These are phyloP conservation scores for Aspergillus vadensis DNA, from an alignment of 2,329 filamentous ascomycete genomes.

Conservation along the genomic window DNA sequence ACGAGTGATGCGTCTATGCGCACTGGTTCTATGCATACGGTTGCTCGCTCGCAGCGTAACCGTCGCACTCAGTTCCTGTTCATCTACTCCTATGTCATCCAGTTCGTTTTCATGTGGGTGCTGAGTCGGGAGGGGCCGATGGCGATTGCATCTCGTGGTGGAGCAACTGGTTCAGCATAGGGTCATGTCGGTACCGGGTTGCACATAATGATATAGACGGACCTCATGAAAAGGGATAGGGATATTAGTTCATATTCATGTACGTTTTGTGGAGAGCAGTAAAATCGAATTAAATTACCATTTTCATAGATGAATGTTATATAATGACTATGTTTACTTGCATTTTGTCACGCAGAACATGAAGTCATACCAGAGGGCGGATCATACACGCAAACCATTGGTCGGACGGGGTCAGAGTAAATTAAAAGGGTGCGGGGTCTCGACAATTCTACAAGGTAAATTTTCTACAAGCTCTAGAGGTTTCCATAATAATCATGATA, in stretches of 20 bases:
- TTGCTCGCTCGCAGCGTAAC: slow-evolving; percentile 82
- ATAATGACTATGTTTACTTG: neutral
- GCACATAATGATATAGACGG: slow-evolving; percentile 27
- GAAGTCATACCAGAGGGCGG: no score
- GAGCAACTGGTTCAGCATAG: slow-evolving; percentile 19
- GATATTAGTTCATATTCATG: slow-evolving; percentile 11
- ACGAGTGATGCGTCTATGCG: slow-evolving; percentile 65
- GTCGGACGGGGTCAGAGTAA: no score
- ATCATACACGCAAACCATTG: no score
- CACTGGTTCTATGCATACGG: slow-evolving; percentile 63
- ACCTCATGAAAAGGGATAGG: slow-evolving; percentile 20
- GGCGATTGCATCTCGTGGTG: slow-evolving; percentile 21
- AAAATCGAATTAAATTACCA: neutral
- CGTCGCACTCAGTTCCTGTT: slow-evolving; percentile 90
- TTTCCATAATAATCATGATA: neutral
- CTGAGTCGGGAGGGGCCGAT: slow-evolving; percentile 58
- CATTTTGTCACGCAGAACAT: neutral
- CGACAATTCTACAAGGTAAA: neutral
- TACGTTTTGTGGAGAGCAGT: neutral
- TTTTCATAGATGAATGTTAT: neutral
- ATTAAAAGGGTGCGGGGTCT: no score
- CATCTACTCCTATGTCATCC: slow-evolving; percentile 90
- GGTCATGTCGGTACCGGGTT: slow-evolving; percentile 6
- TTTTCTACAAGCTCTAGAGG: neutral
- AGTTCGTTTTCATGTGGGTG: slow-evolving; percentile 93